A percentile compares a stretch with the other conserved stretches of the same genome.
Evolutionary conservation across 2,329 filamentous ascomycete genomes (phyloP).

Genomic region (Aspergillus quadricinctus): DNA sequence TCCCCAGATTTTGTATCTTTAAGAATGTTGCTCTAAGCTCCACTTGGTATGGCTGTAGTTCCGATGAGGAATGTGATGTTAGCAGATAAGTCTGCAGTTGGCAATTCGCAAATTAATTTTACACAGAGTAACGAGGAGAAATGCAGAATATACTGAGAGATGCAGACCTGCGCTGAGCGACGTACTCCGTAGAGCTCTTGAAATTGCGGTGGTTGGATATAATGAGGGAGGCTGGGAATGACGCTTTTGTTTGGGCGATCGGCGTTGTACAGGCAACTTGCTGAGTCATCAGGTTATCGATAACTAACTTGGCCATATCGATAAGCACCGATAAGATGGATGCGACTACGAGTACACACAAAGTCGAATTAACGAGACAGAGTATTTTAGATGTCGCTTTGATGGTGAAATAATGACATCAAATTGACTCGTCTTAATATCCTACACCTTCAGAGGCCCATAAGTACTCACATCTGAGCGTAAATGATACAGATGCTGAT

Average conservation of each 20-base stretch:
- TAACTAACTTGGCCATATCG: background rate
- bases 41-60: background rate
- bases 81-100: background rate
- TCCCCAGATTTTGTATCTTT: background rate
- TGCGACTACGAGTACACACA: background rate
- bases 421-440: background rate
- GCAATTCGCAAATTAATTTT: background rate
- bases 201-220: constrained; percentile 37
- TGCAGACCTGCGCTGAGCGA: background rate
- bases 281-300: constrained; percentile 24
- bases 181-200: constrained; percentile 3
- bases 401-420: background rate
- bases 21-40: background rate
- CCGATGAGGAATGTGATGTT: background rate
- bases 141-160: constrained; percentile 8
- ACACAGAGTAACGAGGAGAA: background rate
- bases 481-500: background rate
- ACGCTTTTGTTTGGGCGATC: constrained; percentile 22
- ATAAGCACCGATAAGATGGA: background rate
- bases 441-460: background rate
- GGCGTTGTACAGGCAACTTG: constrained; percentile 24
- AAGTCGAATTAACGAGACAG: background rate
- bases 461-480: background rate
- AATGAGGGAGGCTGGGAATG: constrained; percentile 31
- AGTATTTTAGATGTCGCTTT: background rate